phyloP scores from a whole-genome alignment of 768 basidiomycete species.

The Termitomyces titanicus region DNA sequence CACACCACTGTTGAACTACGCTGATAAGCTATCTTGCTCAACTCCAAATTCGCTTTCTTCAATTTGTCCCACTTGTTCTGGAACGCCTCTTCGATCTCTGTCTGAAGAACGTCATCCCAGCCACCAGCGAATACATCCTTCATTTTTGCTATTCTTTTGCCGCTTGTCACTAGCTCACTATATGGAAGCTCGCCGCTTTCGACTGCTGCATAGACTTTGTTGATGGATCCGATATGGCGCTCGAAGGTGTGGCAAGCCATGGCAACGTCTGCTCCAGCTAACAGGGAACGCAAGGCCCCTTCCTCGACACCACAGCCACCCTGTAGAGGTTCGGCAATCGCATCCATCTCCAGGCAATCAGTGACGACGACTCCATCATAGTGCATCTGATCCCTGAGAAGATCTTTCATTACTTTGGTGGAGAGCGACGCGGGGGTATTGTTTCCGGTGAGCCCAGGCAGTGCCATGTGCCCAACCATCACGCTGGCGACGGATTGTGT shows the following conservation, averaged over 20 bases:
- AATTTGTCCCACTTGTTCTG: slow-evolving; percentile 28
- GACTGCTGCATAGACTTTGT: slow-evolving; percentile 50
- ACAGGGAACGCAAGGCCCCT: slow-evolving; percentile 53
- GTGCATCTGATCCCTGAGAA: slow-evolving; percentile 48
- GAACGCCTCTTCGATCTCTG: slow-evolving; percentile 24
- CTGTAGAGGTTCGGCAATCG: slow-evolving; percentile 46
- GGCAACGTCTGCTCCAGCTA: slow-evolving; percentile 66
- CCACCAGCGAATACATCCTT: slow-evolving; percentile 48
- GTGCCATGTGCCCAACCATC: slow-evolving; percentile 75
- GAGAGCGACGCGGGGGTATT: slow-evolving; percentile 62
- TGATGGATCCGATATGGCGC: slow-evolving; percentile 50
- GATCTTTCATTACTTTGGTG: slow-evolving; percentile 41
- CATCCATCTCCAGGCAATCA: slow-evolving; percentile 77
- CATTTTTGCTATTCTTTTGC: slow-evolving; percentile 41
- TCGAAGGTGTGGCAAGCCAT: slow-evolving; percentile 70
- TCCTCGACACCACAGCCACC: slow-evolving; percentile 44
- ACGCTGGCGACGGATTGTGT: slow-evolving; percentile 43
- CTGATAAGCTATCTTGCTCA: slow-evolving; percentile 47
- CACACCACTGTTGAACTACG: slow-evolving; percentile 44
- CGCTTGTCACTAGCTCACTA: slow-evolving; percentile 38
- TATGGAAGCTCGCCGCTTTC: slow-evolving; percentile 36
- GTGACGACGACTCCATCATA: slow-evolving; percentile 65
- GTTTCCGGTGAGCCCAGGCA: slow-evolving; percentile 52
- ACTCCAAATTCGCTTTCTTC: slow-evolving; percentile 32
- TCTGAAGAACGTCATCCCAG: slow-evolving; percentile 37